Evolutionary conservation across 257 asterid species (phyloP).

Genomic region (Nicotiana undulata): DNA sequence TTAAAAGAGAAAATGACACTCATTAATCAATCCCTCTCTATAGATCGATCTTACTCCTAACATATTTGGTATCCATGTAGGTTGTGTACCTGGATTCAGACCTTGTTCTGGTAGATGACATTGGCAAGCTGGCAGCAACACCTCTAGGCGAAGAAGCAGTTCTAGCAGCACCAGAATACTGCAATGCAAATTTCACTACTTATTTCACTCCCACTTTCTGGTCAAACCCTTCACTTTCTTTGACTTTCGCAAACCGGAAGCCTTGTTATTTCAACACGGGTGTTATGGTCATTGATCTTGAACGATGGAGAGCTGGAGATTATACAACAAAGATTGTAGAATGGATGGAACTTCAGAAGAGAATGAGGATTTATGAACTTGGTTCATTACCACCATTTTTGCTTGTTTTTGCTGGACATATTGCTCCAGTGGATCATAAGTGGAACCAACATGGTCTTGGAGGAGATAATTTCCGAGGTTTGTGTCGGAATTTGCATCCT

Average conservation of each 20-base stretch:
- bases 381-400: slow-evolving; percentile 41
- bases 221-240: slow-evolving; percentile 33
- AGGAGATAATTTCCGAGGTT: slow-evolving; percentile 35
- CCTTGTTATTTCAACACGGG: slow-evolving; percentile 42
- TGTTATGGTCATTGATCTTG: slow-evolving; percentile 35
- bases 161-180: slow-evolving; percentile 40
- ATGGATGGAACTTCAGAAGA: slow-evolving; percentile 43
- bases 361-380: slow-evolving; percentile 36
- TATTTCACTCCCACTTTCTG: slow-evolving; percentile 34
- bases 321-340: slow-evolving; percentile 25
- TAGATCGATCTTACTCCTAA: not conserved
- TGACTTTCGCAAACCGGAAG: slow-evolving; percentile 21
- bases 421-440: slow-evolving; percentile 33
- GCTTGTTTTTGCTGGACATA: slow-evolving; percentile 39
- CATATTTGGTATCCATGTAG: not conserved
- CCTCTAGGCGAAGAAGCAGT: slow-evolving; percentile 16
- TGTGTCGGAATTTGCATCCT: slow-evolving; percentile 33
- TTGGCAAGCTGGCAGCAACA: slow-evolving; percentile 23
- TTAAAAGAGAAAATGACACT: not conserved
- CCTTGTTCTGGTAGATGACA: slow-evolving; percentile 36
- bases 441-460: slow-evolving; percentile 48
- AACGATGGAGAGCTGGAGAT: slow-evolving; percentile 30
- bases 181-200: slow-evolving; percentile 34
- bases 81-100: slow-evolving; percentile 21
- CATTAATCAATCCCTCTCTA: not conserved